A percentile compares a stretch with the other conserved stretches of the same genome.
These are phyloP conservation scores for Fusarium equiseti DNA, from an alignment of 2,329 filamentous ascomycete genomes.

Conservation along the genomic window DNA sequence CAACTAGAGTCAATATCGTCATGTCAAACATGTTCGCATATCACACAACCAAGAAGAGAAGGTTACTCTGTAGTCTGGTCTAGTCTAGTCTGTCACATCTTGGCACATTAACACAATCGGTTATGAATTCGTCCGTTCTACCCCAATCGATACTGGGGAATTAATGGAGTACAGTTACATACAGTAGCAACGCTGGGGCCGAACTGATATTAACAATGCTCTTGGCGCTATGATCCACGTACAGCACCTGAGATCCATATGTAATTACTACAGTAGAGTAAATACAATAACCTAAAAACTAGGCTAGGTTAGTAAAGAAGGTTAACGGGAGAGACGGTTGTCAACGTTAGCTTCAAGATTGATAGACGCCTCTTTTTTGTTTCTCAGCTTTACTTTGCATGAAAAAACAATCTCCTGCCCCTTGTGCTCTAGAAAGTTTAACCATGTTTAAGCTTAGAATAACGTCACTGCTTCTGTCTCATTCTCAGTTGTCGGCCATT, in stretches of 20 bases:
- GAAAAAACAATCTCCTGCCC: slow-evolving; percentile 3
- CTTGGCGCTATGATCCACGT: slow-evolving; percentile 17
- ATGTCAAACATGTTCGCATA: not conserved
- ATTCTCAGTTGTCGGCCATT: not conserved
- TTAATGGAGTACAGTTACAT: slow-evolving; percentile 4
- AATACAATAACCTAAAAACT: not conserved
- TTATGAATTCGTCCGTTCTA: slow-evolving; percentile 31
- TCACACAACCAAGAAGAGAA: slow-evolving; percentile 1
- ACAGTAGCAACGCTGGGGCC: slow-evolving; percentile 1
- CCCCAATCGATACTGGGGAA: not conserved
- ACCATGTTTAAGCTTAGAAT: slow-evolving; percentile 25
- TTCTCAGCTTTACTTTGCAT: not conserved
- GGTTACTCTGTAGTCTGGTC: not conserved
- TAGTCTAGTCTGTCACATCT: slow-evolving; percentile 1
- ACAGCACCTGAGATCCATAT: not conserved
- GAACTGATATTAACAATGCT: slow-evolving; percentile 6
- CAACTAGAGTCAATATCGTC: not conserved
- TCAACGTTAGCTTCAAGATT: slow-evolving; percentile 2
- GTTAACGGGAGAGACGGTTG: slow-evolving; percentile 14
- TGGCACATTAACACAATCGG: slow-evolving; percentile 15
- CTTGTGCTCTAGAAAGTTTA: slow-evolving; percentile 4
- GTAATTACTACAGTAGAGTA: not conserved
- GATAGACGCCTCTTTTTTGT: not conserved
- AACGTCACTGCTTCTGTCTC: not conserved
- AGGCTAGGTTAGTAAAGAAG: not conserved